Conservation (phyloP, 306 rosid species). For the Casuarina glauca region DNA sequence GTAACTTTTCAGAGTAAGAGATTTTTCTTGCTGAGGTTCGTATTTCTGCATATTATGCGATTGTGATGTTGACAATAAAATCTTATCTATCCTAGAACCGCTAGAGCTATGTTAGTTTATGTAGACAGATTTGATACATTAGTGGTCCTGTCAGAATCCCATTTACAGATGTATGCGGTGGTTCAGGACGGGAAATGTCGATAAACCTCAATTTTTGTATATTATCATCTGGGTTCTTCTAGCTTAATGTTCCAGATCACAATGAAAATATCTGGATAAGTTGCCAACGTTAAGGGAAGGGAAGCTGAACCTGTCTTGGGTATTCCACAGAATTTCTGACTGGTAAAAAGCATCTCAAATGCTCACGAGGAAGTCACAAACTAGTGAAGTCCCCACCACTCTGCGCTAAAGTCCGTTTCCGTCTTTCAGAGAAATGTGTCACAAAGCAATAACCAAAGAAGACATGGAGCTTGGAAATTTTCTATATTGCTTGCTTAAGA, state of each 20-base stretch:
- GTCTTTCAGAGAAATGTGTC: background rate
- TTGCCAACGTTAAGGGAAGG: background rate
- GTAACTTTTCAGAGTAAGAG: background rate
- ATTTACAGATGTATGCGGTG: constrained; percentile 42
- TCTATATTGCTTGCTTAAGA: no score
- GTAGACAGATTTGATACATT: constrained; percentile 12
- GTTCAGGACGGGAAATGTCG: constrained; percentile 18
- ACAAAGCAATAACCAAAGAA: no score
- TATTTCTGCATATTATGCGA: background rate
- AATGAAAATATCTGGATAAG: background rate
- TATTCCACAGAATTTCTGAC: no score
- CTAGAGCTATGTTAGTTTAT: background rate
- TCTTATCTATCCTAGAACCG: constrained; percentile 1
- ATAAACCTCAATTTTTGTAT: constrained; percentile 27
- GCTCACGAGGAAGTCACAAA: no score
- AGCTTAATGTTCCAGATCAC: background rate
- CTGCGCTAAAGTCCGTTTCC: background rate
- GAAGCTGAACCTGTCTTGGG: background rate
- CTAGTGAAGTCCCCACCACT: no score
- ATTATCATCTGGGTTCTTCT: constrained; percentile 11
- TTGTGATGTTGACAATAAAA: background rate
- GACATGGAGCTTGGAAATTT: no score
- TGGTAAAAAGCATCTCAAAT: background rate
- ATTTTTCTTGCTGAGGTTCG: background rate
- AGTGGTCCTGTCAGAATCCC: constrained; percentile 31